Base-by-base conservation (phyloP, 176 grass and related monocot species). In the Thinopyrum elongatum region DNA sequence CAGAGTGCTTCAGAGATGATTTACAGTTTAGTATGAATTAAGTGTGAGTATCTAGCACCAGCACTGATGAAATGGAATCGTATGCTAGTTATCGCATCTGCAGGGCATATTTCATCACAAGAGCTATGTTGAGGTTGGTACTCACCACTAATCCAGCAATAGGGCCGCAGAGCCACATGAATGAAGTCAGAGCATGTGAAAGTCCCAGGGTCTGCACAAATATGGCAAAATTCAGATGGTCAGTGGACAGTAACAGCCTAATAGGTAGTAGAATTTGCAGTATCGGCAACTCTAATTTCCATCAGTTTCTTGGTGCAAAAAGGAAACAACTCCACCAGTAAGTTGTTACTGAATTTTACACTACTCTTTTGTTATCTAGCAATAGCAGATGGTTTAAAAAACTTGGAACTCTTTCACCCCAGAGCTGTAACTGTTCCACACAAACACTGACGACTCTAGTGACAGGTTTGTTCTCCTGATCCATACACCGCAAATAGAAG, bases 111-210 rank as follows among this genome's bases (percentile, higher is more conserved):
- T 53, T 53, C 49, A 19, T 53, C 49, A 53, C 49, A 53, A 0
- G 10, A 42, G 3, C 8, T 30, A 31, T 78, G 64, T 80, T 42
- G 74, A 36, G 19, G 8, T 74, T 22, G 27, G 30, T 72, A 85
- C 93, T 95, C 76, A 98, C 93, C 71, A 98, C 77, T 76, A 98
- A 88, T 26, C 95, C 93, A 86, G 95, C 95, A 53, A 98, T 89
- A 31, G 93, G 95, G 11, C 93, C 95, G 71, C 93, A 98, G 62
- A 98, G 91, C 95, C 95, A 98, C 91, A 98, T 95, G 82, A 98
- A 78, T 55, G 95, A 95, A 80, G 89, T 92, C 14, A 98, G 93
- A 2, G 95, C 83, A 87, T 95, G 95, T 11, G 93, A 95, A 80
- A 95, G 85, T 63, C 93, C 95, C 16, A 98, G 88, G 10, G 93